Evolutionary conservation across 2,329 filamentous ascomycete genomes (phyloP).

Genomic region (Chaetothyriales sp.): DNA sequence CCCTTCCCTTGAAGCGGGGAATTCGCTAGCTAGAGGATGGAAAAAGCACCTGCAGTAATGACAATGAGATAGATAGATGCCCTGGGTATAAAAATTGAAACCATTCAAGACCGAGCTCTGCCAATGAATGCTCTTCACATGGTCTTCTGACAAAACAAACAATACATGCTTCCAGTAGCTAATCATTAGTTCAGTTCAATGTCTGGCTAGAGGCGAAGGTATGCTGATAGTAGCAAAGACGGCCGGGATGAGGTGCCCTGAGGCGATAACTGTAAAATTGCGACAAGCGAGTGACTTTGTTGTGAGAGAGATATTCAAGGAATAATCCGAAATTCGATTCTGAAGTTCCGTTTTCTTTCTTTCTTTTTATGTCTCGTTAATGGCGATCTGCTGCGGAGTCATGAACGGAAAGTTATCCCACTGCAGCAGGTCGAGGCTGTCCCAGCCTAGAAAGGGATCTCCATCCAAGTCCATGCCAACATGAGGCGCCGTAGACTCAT

Average conservation of each 20-base stretch:
- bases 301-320: not conserved
- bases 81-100: too few relatives aligned
- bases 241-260: too few relatives aligned
- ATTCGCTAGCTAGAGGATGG: too few relatives aligned
- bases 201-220: not conserved
- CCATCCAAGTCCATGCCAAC: not conserved
- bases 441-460: not conserved
- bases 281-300: not conserved
- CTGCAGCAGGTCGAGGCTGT: not conserved
- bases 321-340: slow-evolving; percentile 6
- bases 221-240: too few relatives aligned
- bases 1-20: too few relatives aligned
- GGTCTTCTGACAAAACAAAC: too few relatives aligned
- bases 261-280: not conserved
- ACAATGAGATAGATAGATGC: too few relatives aligned
- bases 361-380: not conserved
- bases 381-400: not conserved
- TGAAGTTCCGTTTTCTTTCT: not conserved
- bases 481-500: not conserved
- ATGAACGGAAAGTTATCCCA: not conserved
- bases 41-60: too few relatives aligned
- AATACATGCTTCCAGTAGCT: too few relatives aligned
- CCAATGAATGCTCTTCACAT: too few relatives aligned
- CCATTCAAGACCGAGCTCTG: too few relatives aligned
- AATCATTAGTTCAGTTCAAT: too few relatives aligned